Percentiles rank a stretch among this genome's conserved stretches.
phyloP scores from a whole-genome alignment of 495 filamentous ascomycete genomes.

The Peziza echinospora region DNA sequence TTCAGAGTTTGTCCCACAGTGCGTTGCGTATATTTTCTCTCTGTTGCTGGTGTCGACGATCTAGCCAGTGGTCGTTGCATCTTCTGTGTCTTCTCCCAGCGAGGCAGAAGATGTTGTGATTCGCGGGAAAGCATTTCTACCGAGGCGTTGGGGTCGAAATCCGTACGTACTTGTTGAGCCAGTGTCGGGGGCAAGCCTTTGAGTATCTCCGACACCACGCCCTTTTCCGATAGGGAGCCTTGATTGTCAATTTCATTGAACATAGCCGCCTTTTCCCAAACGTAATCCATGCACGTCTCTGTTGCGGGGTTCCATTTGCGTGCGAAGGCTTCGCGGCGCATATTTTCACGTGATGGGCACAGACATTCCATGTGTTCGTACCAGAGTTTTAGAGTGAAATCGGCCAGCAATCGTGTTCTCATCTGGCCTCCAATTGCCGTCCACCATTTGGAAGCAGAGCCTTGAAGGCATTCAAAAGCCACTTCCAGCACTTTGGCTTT shows the following conservation, averaged over 20 bases:
- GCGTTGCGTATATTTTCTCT: too few relatives aligned
- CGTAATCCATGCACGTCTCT: not conserved
- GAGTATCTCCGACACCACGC: not conserved
- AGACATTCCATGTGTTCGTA: not conserved
- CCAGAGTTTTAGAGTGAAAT: not conserved
- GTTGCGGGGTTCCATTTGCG: not conserved
- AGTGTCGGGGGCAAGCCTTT: not conserved
- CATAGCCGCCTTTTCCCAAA: not conserved
- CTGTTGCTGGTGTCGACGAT: too few relatives aligned
- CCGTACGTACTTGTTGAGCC: not conserved
- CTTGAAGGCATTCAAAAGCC: not conserved
- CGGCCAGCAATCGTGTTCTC: not conserved
- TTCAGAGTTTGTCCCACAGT: too few relatives aligned
- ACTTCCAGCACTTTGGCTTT: not conserved
- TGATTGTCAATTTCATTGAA: not conserved
- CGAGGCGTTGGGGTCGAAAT: not conserved
- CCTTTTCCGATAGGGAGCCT: not conserved
- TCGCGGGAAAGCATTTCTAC: not conserved
- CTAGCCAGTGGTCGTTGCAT: too few relatives aligned
- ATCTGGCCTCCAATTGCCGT: not conserved
- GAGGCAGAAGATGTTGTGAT: not conserved
- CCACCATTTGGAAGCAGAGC: not conserved
- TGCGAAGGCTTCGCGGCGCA: not conserved
- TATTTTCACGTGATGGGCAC: not conserved
- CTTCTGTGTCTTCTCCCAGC: not conserved